phyloP scores from a whole-genome alignment of 257 asterid genomes.

The Petunia axillaris region DNA sequence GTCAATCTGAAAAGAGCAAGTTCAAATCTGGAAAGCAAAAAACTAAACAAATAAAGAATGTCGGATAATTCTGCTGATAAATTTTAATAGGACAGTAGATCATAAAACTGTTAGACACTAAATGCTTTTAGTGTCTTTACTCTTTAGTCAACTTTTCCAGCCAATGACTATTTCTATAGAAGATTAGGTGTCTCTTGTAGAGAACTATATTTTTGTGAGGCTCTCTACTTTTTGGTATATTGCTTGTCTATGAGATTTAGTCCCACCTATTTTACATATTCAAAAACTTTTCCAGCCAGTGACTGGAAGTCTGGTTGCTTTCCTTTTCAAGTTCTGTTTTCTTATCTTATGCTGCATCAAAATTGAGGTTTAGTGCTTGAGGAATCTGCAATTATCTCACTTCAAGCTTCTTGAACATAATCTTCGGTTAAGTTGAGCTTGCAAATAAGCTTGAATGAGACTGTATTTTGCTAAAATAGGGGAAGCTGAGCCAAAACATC shows the following conservation, averaged over 20 bases:
- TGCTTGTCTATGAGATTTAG: neutral
- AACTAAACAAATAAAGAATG: too few relatives aligned
- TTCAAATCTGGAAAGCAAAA: neutral
- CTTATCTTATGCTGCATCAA: neutral
- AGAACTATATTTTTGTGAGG: neutral
- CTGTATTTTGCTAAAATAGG: neutral
- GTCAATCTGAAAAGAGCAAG: too few relatives aligned
- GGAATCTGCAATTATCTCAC: neutral
- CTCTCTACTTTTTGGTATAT: neutral
- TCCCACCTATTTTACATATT: neutral
- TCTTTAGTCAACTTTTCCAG: neutral
- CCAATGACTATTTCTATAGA: neutral
- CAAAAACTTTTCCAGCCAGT: neutral
- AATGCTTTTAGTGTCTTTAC: neutral
- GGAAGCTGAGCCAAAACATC: neutral
- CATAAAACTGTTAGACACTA: neutral
- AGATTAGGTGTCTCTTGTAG: neutral
- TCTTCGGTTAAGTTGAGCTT: constrained; percentile 10
- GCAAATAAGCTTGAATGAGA: neutral
- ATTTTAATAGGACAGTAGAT: too few relatives aligned
- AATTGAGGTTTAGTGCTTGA: neutral
- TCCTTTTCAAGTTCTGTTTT: neutral
- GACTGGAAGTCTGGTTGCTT: neutral
- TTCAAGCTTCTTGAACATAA: neutral
- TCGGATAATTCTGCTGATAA: too few relatives aligned